A percentile compares a stretch with the other conserved stretches of the same genome.
Conservation (phyloP, 768 basidiomycete species). For the Gelatoporia subvermispora region DNA sequence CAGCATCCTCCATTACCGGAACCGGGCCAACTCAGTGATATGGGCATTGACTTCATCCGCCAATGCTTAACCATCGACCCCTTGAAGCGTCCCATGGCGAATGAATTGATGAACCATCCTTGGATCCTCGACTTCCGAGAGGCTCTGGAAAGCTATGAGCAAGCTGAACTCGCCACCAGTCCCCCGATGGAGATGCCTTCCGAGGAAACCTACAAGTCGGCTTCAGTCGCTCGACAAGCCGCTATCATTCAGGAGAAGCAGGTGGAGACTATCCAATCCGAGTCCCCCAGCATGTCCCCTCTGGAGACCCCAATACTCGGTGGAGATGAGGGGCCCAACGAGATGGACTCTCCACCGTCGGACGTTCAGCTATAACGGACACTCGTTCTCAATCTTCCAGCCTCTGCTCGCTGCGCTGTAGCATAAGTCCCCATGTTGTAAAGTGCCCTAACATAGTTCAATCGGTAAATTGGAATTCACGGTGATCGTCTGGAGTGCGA, state of each 20-base stretch:
- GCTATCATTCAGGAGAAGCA: constrained; percentile 56
- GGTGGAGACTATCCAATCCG: constrained; percentile 47
- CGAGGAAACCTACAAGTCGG: constrained; percentile 46
- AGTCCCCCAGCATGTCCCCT: constrained; percentile 47
- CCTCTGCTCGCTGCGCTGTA: not conserved
- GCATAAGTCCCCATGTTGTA: not conserved
- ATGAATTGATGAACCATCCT: constrained; percentile 78
- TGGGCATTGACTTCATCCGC: constrained; percentile 92
- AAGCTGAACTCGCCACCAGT: constrained; percentile 49
- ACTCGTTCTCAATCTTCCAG: not conserved
- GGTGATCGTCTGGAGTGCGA: not conserved
- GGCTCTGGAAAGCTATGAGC: constrained; percentile 63
- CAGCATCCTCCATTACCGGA: constrained; percentile 96
- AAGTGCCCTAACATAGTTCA: not conserved
- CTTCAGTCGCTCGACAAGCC: constrained; percentile 51
- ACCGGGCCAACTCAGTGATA: constrained; percentile 77
- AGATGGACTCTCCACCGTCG: not conserved
- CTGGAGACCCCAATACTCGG: constrained; percentile 23
- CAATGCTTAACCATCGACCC: constrained; percentile 88
- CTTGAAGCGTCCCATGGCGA: constrained; percentile 73
- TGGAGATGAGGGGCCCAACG: constrained; percentile 4
- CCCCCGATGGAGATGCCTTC: constrained; percentile 41
- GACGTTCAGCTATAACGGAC: not conserved
- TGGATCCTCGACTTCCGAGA: constrained; percentile 88
- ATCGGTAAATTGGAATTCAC: not conserved